A percentile compares a stretch with the other conserved stretches of the same genome.
Conservation (phyloP, 164 flowering plant genomes). For the Berberis vulgaris region DNA sequence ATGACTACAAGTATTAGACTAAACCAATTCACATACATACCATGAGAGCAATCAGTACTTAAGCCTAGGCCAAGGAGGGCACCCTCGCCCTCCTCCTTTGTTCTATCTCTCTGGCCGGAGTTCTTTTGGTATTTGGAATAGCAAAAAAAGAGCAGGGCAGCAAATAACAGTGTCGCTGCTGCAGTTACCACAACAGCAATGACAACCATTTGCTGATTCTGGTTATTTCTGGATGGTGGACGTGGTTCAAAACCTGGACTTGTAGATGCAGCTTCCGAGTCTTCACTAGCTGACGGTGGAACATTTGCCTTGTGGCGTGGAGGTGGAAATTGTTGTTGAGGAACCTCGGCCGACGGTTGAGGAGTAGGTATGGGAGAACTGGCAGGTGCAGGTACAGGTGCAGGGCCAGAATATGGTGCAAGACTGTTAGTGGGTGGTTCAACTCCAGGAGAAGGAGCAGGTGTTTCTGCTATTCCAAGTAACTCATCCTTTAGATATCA, state of each 20-base stretch:
- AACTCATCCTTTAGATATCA: constrained; percentile 22
- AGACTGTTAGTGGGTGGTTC: neutral
- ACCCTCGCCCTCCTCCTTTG: constrained; percentile 56
- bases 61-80: constrained; percentile 80
- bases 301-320: constrained; percentile 11
- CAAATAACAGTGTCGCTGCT: constrained; percentile 45
- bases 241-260: constrained; percentile 21
- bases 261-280: constrained; percentile 4
- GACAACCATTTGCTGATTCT: constrained; percentile 26
- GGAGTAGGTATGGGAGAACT: constrained; percentile 17
- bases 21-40: constrained; percentile 26
- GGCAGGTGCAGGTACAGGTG: constrained; percentile 14
- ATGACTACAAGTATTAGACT: neutral
- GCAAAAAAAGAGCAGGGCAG: constrained; percentile 48
- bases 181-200: constrained; percentile 80
- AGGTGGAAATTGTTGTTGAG: constrained; percentile 21
- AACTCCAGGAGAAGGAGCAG: constrained; percentile 11
- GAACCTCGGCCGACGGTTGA: constrained; percentile 11
- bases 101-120: constrained; percentile 20
- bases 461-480: constrained; percentile 17
- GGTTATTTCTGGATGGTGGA: constrained; percentile 8
- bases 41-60: constrained; percentile 49
- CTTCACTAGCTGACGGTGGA: constrained; percentile 19
- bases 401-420: constrained; percentile 20
- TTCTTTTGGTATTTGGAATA: constrained; percentile 30